These are phyloP conservation scores for Calonectria pauciramosa DNA, from an alignment of 2,329 filamentous ascomycete species.

Conservation along the genomic window DNA sequence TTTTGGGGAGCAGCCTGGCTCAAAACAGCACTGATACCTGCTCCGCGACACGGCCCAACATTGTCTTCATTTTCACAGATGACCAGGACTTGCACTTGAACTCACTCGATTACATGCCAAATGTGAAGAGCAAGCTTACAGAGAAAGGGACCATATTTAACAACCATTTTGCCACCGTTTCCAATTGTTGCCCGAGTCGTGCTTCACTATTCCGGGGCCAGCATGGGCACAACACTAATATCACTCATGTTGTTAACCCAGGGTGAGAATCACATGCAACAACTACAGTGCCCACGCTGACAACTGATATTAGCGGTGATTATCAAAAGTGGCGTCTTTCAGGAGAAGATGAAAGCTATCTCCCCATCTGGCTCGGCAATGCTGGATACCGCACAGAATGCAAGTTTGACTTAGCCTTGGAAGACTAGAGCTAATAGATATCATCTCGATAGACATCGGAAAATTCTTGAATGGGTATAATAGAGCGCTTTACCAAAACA, in stretches of 20 bases:
- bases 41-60: slow-evolving; percentile 6
- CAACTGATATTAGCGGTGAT: neutral
- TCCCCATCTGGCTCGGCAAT: slow-evolving; percentile 16
- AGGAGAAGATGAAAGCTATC: neutral
- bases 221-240: slow-evolving; percentile 22
- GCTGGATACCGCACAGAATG: slow-evolving; percentile 23
- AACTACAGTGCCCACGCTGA: neutral
- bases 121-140: slow-evolving; percentile 1
- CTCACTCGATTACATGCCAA: slow-evolving; percentile 22
- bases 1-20: neutral
- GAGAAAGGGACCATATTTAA: slow-evolving; percentile 14
- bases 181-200: slow-evolving; percentile 21
- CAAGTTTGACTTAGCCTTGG: neutral
- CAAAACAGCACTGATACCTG: neutral
- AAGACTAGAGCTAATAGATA: neutral
- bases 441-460: slow-evolving; percentile 6
- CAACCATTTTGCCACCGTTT: slow-evolving; percentile 22
- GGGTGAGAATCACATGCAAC: neutral
- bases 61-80: slow-evolving; percentile 27
- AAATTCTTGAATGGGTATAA: slow-evolving; percentile 21
- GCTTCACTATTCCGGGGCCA: slow-evolving; percentile 12
- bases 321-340: slow-evolving; percentile 23
- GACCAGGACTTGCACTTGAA: slow-evolving; percentile 25
- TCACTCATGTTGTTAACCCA: slow-evolving; percentile 16
- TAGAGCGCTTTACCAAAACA: slow-evolving; percentile 10